A percentile compares a stretch with the other conserved stretches of the same genome.
Evolutionary conservation across 345 rosid genomes (phyloP).

Genomic region (Microthlaspi erraticum): DNA sequence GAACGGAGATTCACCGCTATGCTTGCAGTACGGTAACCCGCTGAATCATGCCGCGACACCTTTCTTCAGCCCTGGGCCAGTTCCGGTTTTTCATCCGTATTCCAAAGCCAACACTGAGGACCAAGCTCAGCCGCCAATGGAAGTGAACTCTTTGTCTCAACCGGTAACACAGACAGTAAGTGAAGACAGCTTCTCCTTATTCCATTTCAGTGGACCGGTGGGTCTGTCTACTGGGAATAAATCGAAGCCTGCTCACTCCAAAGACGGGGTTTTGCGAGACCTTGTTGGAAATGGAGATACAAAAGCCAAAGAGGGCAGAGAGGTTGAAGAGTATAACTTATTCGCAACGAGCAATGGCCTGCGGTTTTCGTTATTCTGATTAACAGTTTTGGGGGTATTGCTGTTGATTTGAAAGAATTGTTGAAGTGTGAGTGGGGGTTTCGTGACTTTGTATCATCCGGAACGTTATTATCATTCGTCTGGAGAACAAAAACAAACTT

Average conservation of each 20-base stretch:
- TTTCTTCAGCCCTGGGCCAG: constrained; percentile 53
- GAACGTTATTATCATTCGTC: constrained; percentile 32
- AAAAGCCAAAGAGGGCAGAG: constrained; percentile 38
- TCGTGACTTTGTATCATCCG: constrained; percentile 27
- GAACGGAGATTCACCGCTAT: constrained; percentile 33
- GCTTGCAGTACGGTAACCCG: constrained; percentile 61
- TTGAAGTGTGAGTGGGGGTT: constrained; percentile 26
- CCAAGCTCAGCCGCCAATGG: constrained; percentile 41
- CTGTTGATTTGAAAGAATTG: constrained; percentile 19
- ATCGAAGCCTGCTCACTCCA: constrained; percentile 49
- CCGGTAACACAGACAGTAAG: constrained; percentile 20
- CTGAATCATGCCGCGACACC: constrained; percentile 56
- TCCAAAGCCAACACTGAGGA: constrained; percentile 54
- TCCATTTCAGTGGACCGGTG: constrained; percentile 88
- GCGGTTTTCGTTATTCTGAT: constrained; percentile 68
- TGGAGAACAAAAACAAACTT: constrained; percentile 5
- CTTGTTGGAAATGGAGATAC: constrained; percentile 45
- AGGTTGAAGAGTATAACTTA: constrained; percentile 87
- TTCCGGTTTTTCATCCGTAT: constrained; percentile 62
- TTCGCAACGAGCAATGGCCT: constrained; percentile 76
- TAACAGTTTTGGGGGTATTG: constrained; percentile 45
- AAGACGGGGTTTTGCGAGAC: constrained; percentile 57
- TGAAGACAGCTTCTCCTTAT: constrained; percentile 67
- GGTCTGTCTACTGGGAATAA: constrained; percentile 61
- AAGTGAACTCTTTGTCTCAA: constrained; percentile 18